Base-by-base conservation (phyloP, 495 filamentous ascomycete genomes). In the Podospora pseudocomata region DNA sequence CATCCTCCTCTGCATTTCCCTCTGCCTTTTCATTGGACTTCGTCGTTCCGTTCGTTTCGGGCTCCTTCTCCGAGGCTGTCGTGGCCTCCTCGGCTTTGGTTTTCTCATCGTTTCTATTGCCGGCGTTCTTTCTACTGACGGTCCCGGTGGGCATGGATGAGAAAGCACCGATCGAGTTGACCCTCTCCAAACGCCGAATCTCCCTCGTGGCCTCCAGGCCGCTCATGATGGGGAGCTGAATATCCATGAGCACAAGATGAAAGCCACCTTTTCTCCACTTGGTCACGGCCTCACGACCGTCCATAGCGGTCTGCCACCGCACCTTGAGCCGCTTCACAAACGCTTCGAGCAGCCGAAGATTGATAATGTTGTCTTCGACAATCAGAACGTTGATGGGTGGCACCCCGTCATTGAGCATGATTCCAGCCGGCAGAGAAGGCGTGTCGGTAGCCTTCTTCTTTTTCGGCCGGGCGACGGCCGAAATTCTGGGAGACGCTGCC, bases 281-380 rank as follows among this genome's bases (percentile, higher is more conserved):
- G 54, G 84, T 79, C 9, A 98, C 94, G 3, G 95, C 96, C 65
- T 96, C 93, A 74, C 87, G 89, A 32, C 95, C 95, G 76, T 99
- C 96, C 80, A 93, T 92, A 44, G 95, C 95, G 59, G 93, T 96
- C 76, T 94, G 90, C 95, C 95, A 98, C n/a, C 95, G 90, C 30
- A 99, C 95, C 73, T 96, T 97, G 44, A 99, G 85, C 59, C 94
- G 86, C 76, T 97, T 97, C 86, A 98, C 95, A 76, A 99, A 97
- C 0, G 93, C 93, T 73, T 98, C 95, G 2, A 99, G 80, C 5
- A 99, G 86, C 62, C 91, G 88, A 62, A 98, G 84, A 72, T 99
- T 99, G 84, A 99, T 98, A 68, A 94, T 90, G 77, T 99, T 99
- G 81, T 99, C 95, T 80, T 99, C 95, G 44, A 99, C 95, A 66